These are phyloP conservation scores for Quercus variabilis DNA, from an alignment of 306 rosid genomes.

Conservation along the genomic window DNA sequence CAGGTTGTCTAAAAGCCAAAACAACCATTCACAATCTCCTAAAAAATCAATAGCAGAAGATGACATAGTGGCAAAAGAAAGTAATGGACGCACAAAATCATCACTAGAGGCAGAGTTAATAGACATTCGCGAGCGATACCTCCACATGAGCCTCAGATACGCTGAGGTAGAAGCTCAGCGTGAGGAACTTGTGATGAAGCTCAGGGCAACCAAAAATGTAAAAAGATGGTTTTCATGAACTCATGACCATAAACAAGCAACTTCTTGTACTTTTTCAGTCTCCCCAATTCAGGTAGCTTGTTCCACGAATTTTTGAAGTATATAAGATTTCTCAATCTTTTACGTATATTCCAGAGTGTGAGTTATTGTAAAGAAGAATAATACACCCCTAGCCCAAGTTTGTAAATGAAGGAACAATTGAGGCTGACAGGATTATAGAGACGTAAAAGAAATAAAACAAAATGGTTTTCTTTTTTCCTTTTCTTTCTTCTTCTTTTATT, in stretches of 20 bases:
- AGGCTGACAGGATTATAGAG: not conserved
- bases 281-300: constrained; percentile 38
- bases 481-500: too few relatives aligned
- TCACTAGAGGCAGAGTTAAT: constrained; percentile 75
- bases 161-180: constrained; percentile 93
- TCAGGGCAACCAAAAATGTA: constrained; percentile 45
- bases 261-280: constrained; percentile 13
- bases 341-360: constrained; percentile 14
- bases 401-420: constrained; percentile 45
- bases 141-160: constrained; percentile 85
- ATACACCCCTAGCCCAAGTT: constrained; percentile 9
- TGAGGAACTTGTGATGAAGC: constrained; percentile 92
- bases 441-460: not conserved
- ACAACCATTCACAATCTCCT: constrained; percentile 33
- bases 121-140: constrained; percentile 83
- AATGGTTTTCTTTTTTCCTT: not conserved
- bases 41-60: constrained; percentile 40
- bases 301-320: constrained; percentile 24
- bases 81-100: constrained; percentile 52
- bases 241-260: not conserved
- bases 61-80: constrained; percentile 54
- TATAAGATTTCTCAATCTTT: constrained; percentile 26
- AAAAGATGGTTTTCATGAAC: constrained; percentile 67
- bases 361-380: constrained; percentile 20
- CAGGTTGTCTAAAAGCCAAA: constrained; percentile 52